Evolutionary conservation across 441 rosid species (phyloP).

Genomic region (Melianthus villosus): DNA sequence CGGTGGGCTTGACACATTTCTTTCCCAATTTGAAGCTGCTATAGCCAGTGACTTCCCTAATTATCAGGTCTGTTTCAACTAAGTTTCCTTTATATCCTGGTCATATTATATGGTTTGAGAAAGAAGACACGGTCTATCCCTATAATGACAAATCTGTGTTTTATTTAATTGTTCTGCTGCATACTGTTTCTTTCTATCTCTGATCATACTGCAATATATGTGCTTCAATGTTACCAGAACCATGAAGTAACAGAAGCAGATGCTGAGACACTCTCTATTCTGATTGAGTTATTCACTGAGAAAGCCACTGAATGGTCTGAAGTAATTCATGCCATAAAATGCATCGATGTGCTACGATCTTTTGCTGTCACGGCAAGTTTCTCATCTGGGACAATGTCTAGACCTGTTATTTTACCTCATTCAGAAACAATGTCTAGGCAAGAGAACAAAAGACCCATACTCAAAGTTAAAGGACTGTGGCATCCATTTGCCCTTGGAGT

Average conservation of each 20-base stretch:
- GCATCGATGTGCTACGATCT: conserved; percentile 67
- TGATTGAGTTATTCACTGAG: conserved; percentile 64
- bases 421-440: conserved; percentile 20
- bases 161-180: background rate
- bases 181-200: background rate
- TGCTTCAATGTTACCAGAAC: conserved; percentile 31
- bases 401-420: conserved; percentile 46
- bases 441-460: conserved; percentile 39
- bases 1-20: conserved; percentile 44
- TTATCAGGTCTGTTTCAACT: conserved; percentile 40
- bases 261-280: conserved; percentile 63
- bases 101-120: no score
- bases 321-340: conserved; percentile 53
- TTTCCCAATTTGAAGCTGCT: conserved; percentile 81
- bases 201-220: conserved; percentile 8
- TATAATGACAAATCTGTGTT: no score
- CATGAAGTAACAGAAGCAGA: conserved; percentile 61
- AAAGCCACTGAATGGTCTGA: conserved; percentile 62
- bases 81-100: background rate
- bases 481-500: conserved; percentile 78
- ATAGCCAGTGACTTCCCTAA: conserved; percentile 70
- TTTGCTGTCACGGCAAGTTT: conserved; percentile 49
- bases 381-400: conserved; percentile 49
- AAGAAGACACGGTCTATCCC: no score
- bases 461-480: conserved; percentile 70